phyloP scores from a whole-genome alignment of 495 filamentous ascomycete species.

The Geoglossum glabrum region DNA sequence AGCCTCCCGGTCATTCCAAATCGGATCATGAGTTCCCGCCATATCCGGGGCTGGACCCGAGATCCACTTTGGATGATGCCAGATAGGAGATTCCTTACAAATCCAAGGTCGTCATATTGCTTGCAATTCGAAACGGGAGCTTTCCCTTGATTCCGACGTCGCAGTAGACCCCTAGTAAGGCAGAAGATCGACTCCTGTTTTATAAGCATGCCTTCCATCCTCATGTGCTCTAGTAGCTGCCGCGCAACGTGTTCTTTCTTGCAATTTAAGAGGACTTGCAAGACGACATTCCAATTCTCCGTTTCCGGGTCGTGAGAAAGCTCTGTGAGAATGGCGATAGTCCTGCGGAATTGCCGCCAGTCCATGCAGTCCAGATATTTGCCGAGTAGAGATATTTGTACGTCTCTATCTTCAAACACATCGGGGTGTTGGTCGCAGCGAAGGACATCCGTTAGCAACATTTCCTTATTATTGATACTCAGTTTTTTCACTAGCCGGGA shows the following conservation, averaged over 20 bases:
- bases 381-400: conserved; percentile 36
- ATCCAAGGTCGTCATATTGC: neutral
- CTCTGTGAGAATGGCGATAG: conserved; percentile 24
- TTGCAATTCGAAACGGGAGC: neutral
- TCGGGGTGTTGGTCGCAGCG: conserved; percentile 58
- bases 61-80: conserved; percentile 11
- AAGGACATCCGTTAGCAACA: conserved; percentile 38
- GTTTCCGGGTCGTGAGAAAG: conserved; percentile 9
- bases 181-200: conserved; percentile 7
- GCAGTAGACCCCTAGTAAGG: conserved; percentile 9
- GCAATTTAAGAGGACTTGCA: conserved; percentile 17
- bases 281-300: conserved; percentile 21
- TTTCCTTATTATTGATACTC: conserved; percentile 30
- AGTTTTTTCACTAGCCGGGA: conserved; percentile 35
- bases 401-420: conserved; percentile 37
- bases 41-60: conserved; percentile 18
- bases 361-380: conserved; percentile 29
- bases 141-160: conserved; percentile 6
- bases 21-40: conserved; percentile 28
- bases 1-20: conserved; percentile 26
- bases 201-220: conserved; percentile 6
- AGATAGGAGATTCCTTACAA: conserved; percentile 12
- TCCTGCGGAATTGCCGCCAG: conserved; percentile 31
- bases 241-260: conserved; percentile 7
- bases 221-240: conserved; percentile 15